Evolutionary conservation across 2,329 filamentous ascomycete genomes (phyloP).

Genomic region (Aspergillus carbonarius): DNA sequence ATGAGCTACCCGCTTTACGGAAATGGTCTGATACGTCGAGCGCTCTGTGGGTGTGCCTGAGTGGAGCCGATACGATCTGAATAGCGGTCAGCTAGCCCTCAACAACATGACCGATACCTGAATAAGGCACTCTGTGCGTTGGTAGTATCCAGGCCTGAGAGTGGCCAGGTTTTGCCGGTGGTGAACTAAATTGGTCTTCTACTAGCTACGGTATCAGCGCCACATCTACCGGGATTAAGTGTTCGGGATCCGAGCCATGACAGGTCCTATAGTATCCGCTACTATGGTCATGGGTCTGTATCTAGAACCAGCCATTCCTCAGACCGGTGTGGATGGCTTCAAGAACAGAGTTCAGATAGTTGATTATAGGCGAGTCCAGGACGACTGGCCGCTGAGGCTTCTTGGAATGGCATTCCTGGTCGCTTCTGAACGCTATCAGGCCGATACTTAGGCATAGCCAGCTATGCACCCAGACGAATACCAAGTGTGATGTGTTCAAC

Average conservation of each 20-base stretch:
- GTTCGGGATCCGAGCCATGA: not conserved
- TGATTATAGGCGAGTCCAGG: not conserved
- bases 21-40: not conserved
- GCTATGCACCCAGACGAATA: not conserved
- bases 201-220: not conserved
- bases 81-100: constrained; percentile 1
- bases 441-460: not conserved
- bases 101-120: not conserved
- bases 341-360: not conserved
- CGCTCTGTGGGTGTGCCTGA: not conserved
- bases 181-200: not conserved
- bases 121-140: constrained; percentile 1
- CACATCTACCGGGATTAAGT: not conserved
- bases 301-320: not conserved
- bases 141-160: not conserved
- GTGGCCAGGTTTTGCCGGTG: not conserved
- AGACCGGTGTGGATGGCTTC: not conserved
- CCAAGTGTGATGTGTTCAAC: not conserved
- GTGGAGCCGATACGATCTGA: not conserved
- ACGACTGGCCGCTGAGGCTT: not conserved
- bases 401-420: not conserved
- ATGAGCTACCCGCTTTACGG: not conserved
- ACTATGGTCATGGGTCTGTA: not conserved
- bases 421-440: not conserved
- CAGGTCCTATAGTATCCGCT: not conserved